Evolutionary conservation across 352 stramenopile species (phyloP).

Genomic region (Aphanomyces stellatus): DNA sequence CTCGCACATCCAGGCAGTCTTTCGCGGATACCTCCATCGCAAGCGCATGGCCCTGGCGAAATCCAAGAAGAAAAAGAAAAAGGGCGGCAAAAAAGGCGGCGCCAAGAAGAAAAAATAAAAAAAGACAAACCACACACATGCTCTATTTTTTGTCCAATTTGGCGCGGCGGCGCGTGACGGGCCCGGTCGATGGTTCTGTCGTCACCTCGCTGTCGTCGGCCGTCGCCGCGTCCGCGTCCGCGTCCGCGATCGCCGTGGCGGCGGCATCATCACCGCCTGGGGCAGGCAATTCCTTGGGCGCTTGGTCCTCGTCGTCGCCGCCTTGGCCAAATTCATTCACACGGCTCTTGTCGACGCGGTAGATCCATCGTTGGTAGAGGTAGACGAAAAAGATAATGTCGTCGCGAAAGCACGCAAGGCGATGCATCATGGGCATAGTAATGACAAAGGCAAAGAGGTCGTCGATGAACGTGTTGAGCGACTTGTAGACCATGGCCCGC

Average conservation of each 20-base stretch:
- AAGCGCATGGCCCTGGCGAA: conserved; percentile 29
- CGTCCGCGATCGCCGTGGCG: not conserved
- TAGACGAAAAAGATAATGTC: conserved; percentile 99
- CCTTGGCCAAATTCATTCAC: conserved; percentile 92
- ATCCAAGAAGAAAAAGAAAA: conserved; percentile 20
- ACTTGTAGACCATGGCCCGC: conserved; percentile 98
- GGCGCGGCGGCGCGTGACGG: not conserved
- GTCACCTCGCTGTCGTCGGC: not conserved
- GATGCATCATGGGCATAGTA: conserved; percentile 97
- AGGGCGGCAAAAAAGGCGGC: conserved; percentile 17
- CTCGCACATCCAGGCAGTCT: conserved; percentile 42
- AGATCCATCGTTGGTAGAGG: conserved; percentile 98
- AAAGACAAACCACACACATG: not conserved
- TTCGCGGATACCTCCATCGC: conserved; percentile 51
- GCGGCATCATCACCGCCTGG: not conserved
- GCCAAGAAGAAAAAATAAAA: conserved; percentile 29
- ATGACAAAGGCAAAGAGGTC: conserved; percentile 97
- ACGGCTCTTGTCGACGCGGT: conserved; percentile 86
- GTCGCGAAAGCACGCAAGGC: conserved; percentile 97
- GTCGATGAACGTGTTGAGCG: conserved; percentile 97
- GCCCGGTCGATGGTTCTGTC: not conserved
- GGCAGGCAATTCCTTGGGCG: conserved; percentile 16
- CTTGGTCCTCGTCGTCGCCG: conserved; percentile 37
- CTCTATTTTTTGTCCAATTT: conserved; percentile 1
- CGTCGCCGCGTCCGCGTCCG: no score